Evolutionary conservation across 306 rosid species (phyloP), one percentile per base, ranked within the genome.

Genomic region (Citrullus mucosospermus): DNA sequence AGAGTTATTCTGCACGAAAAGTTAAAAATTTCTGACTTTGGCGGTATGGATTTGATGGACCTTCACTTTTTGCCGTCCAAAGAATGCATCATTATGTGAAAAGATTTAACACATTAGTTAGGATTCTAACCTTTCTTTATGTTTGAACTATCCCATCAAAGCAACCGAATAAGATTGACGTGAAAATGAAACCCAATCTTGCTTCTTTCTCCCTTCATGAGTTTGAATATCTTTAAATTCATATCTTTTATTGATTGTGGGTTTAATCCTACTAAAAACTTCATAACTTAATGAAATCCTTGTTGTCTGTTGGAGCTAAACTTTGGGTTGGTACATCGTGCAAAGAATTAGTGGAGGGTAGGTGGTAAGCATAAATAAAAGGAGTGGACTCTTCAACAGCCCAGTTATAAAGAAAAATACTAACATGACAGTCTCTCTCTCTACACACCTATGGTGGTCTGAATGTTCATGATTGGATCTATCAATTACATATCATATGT

Each of bases 1-100:
- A 87, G 91, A 80, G 44, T 90, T 69, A 81, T 90, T 85, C 83
- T 89, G 81, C 86, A 82, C 8, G 97, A 92, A 83, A 88, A 87
- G 85, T 86, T 90, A 77, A 90, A 81, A 81, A 67, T 84, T 80
- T 55, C 87, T 9, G 93, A 92, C 34, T 82, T 92, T 60, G 90
- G 90, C 41, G 90, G 97, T 92, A 85, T 72, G 80, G 41, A 39
- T 75, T 38, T 39, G 53, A 67, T 74, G 57, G 56, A 61, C 12
- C 60, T 80, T 72, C 78, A 30, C 2, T 15, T 51, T 73, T 20
- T 32, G 14, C 28, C 77, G 17, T 51, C 61, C 61, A 48, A 22
- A 46, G 2, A 25, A 14, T 46, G 76, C 57, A 44, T 20, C 76
- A 46, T 22, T 13, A 71, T 71, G 76, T 48, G 39, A 14, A 44